Base-by-base conservation (phyloP, 805 yeast species). In the Suhomyces emberorum region DNA sequence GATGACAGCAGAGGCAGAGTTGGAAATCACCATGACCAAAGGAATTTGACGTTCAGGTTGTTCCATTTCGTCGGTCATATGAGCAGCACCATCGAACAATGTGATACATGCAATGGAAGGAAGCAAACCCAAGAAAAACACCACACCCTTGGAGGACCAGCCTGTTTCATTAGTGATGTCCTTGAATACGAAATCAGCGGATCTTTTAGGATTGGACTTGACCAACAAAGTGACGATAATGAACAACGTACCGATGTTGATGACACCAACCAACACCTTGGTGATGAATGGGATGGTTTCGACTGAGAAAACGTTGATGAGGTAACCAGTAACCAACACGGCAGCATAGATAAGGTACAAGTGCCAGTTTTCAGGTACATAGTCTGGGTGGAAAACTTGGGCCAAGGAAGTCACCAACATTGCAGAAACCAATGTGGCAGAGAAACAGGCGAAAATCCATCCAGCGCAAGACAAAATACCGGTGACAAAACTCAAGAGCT, bases 61-160 rank as follows among this genome's bases (percentile, higher is more conserved):
- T 21, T 51, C 46, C 22, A 63, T 61, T 48, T 63, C 72, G 49
- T 65, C 72, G 25, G 66, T 66, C 54, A 65, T 55, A 42, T 65
- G 72, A 15, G 67, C 55, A n/a, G 69, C 69, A 18, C 61, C 56
- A 42, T 62, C 69, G 36, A 55, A 60, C 34, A 63, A 54, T 4
- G 62, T 49, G 28, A 62, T 54, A 21, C 54, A 44, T 24, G 52
- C 59, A 41, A 53, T 51, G 29, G 54, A 45, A 21, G 53, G 61
- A 28, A 53, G 47, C 23, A 59, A 37, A 11, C 68, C 67, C 23
- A 63, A 58, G 34, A 63, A 54, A 41, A 63, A 63, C 4, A 66
- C 69, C 34, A 63, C 52, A 15, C 59, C 68, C 33, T 60, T 48
- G 37, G 48, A 55, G 40, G 41, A 41, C 69, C 58, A 58, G 32